These are phyloP conservation scores for Microsporum canis DNA, from an alignment of 2,329 filamentous ascomycete genomes.

Conservation along the genomic window DNA sequence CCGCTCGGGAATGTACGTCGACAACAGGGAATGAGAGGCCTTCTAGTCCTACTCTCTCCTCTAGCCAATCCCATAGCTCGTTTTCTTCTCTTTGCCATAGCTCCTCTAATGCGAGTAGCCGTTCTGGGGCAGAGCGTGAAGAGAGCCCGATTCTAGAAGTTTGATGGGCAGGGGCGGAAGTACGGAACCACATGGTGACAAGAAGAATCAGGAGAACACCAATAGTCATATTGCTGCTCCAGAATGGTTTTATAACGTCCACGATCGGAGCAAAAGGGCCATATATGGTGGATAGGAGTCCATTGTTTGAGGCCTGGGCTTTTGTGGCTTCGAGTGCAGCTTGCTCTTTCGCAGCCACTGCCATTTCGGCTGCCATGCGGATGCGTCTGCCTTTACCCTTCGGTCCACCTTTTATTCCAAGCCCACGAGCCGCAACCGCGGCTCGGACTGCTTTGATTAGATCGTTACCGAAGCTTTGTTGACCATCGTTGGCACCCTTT, in stretches of 20 bases:
- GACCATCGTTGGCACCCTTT: slow-evolving; percentile 85
- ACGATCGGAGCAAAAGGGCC: slow-evolving; percentile 57
- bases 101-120: slow-evolving; percentile 77
- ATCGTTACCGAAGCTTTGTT: slow-evolving; percentile 70
- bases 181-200: slow-evolving; percentile 60
- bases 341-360: slow-evolving; percentile 36
- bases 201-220: slow-evolving; percentile 62
- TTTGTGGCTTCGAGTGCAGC: slow-evolving; percentile 30
- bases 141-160: slow-evolving; percentile 30
- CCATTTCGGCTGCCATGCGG: slow-evolving; percentile 39
- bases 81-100: slow-evolving; percentile 83
- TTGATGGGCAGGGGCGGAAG: slow-evolving; percentile 24
- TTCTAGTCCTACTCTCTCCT: slow-evolving; percentile 70
- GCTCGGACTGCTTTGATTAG: slow-evolving; percentile 62
- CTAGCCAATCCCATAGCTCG: slow-evolving; percentile 86
- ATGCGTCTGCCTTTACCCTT: slow-evolving; percentile 52
- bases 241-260: slow-evolving; percentile 57
- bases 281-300: slow-evolving; percentile 66
- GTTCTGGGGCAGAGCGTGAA: slow-evolving; percentile 45
- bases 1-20: slow-evolving; percentile 20
- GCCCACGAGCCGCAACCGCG: slow-evolving; percentile 51
- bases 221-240: slow-evolving; percentile 68
- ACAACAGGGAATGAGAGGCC: slow-evolving; percentile 32
- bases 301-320: slow-evolving; percentile 51
- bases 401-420: slow-evolving; percentile 34